These are phyloP conservation scores for Sarocladium kiliense DNA, from an alignment of 2,329 filamentous ascomycete species.

Conservation along the genomic window DNA sequence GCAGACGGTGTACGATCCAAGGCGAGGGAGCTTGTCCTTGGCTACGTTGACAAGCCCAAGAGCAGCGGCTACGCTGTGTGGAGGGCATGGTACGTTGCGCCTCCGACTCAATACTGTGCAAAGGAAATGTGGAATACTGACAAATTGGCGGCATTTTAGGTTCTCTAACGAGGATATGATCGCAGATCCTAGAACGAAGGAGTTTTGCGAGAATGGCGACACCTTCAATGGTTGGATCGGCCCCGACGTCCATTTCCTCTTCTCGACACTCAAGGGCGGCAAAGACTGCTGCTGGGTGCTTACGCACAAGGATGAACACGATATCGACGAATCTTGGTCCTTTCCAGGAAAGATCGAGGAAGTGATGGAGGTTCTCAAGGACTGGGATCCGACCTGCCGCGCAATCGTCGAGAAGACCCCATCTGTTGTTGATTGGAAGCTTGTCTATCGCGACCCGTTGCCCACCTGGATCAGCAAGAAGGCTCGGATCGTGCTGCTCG, in stretches of 20 bases:
- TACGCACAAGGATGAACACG: constrained; percentile 45
- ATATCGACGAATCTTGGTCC: constrained; percentile 48
- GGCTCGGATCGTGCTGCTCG: constrained; percentile 16
- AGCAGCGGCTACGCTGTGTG: constrained; percentile 47
- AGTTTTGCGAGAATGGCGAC: constrained; percentile 52
- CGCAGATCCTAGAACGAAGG: constrained; percentile 43
- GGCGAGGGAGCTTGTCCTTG: constrained; percentile 2
- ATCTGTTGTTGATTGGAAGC: constrained; percentile 42
- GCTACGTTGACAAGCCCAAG: constrained; percentile 25
- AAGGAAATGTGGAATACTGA: no score
- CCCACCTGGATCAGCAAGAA: constrained; percentile 34
- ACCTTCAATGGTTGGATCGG: constrained; percentile 56
- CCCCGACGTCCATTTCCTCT: constrained; percentile 51
- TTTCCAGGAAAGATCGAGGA: constrained; percentile 48
- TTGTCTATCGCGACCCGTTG: constrained; percentile 43
- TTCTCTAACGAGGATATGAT: constrained; percentile 42
- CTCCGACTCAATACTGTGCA: no score
- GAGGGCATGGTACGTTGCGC: constrained; percentile 43
- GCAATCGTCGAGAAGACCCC: constrained; percentile 45
- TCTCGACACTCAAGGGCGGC: constrained; percentile 39
- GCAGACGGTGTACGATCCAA: constrained; percentile 38
- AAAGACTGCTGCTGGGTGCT: constrained; percentile 51
- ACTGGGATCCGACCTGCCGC: constrained; percentile 30
- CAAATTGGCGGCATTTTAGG: no score
- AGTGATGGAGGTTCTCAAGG: constrained; percentile 43